Evolutionary conservation across 805 yeast genomes (phyloP), one percentile per base, ranked within the genome.

Genomic region (Candida coleopterorum): DNA sequence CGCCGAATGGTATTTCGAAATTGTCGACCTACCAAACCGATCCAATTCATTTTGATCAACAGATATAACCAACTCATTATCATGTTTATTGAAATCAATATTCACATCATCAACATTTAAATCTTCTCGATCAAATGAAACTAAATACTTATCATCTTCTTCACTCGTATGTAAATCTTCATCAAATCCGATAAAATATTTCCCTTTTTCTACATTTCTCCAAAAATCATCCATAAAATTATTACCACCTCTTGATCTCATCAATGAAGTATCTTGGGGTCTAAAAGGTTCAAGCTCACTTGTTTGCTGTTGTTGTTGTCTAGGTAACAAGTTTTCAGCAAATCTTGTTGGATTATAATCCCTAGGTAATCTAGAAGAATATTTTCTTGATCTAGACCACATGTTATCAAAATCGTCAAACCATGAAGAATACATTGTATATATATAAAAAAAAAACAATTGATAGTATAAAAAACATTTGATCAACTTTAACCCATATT

Each of bases 141-240:
- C 52, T 12, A 49, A 16, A 35, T 57, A 57, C 28, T 48, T 47
- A 31, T 50, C 55, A 17, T 48, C 18, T 33, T 47, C 51, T 42
- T 57, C 62, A 9, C 41, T 45, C 18, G 55, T 41, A 12, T 51
- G 44, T 26, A 52, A 47, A 36, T 47, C 47, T 25, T 49, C 50
- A 39, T 40, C 45, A 29, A 46, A 42, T 9, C 44, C 47, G 20
- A 38, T 26, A 18, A 34, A 40, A 12, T 37, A 26, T 21, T 34
- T 39, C 17, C 37, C 37, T 4, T 15, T 18, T 34, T 25, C 33
- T 12, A 42, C 40, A 16, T 36, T 34, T 18, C 25, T 35, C 36
- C 41, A 40, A 22, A 40, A 37, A 23, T 35, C 39, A 27, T 36
- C 39, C 23, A 23, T 18, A 22, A 39, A 35, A 14, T 22, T 22